phyloP scores from a whole-genome alignment of 768 basidiomycete species.

The Sporobolomyces pararoseus region DNA sequence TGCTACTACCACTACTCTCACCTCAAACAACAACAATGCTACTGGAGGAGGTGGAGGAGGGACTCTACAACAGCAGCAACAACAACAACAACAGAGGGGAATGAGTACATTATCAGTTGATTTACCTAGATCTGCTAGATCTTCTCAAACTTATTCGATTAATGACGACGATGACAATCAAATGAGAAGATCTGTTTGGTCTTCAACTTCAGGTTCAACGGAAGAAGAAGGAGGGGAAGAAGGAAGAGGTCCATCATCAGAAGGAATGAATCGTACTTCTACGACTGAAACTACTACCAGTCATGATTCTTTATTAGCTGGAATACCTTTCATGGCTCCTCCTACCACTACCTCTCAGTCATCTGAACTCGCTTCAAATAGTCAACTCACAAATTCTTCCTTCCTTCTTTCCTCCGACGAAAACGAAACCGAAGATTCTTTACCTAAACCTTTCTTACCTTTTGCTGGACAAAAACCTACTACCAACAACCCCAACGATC shows the following conservation, averaged over 20 bases:
- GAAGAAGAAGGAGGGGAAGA: neutral
- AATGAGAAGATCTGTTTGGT: slow-evolving; percentile 3
- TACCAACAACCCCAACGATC: neutral
- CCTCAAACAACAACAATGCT: no score
- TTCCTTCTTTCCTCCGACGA: neutral
- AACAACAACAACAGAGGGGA: no score
- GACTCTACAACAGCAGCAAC: no score
- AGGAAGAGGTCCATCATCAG: neutral
- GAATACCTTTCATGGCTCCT: slow-evolving; percentile 39
- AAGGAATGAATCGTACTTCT: slow-evolving; percentile 21
- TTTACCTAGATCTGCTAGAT: slow-evolving; percentile 24
- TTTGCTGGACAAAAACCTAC: slow-evolving; percentile 37
- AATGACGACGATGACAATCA: no score
- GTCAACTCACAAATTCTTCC: neutral
- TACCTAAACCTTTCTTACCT: slow-evolving; percentile 41
- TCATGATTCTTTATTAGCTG: slow-evolving; percentile 38
- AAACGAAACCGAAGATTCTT: slow-evolving; percentile 20
- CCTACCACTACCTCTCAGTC: neutral
- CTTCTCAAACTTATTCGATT: slow-evolving; percentile 25
- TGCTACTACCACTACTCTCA: neutral
- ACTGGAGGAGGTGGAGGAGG: neutral
- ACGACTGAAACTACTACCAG: slow-evolving; percentile 9
- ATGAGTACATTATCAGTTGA: slow-evolving; percentile 20
- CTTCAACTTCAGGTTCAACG: neutral
- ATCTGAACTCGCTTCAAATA: no score